Evolutionary conservation across 768 basidiomycete species (phyloP).

Genomic region (Leucocoprinus birnbaumii): DNA sequence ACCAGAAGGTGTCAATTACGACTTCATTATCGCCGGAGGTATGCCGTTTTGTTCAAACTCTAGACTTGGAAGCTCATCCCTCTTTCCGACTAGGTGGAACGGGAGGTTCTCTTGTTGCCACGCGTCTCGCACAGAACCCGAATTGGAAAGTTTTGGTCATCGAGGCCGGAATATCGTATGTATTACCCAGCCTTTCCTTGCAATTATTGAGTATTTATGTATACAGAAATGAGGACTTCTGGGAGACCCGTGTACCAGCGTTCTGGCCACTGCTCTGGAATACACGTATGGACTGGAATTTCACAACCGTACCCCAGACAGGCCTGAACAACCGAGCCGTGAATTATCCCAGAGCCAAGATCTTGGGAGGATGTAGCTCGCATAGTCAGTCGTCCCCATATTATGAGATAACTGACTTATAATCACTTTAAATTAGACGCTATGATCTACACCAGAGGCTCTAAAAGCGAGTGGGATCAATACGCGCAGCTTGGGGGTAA

Average conservation of each 20-base stretch:
- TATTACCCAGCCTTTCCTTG: neutral
- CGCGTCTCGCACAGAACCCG: neutral
- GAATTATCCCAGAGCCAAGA: neutral
- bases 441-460: conserved; percentile 12
- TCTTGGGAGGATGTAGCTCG: neutral
- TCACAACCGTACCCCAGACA: conserved; percentile 21
- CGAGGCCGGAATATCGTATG: conserved; percentile 9
- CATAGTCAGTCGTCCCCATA: neutral
- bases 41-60: neutral
- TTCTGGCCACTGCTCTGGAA: neutral
- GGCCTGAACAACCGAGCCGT: conserved; percentile 15
- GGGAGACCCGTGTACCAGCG: neutral
- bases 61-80: neutral
- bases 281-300: conserved; percentile 25
- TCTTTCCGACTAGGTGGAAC: neutral
- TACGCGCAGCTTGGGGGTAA: conserved; percentile 27
- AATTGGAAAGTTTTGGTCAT: neutral
- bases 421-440: neutral
- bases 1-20: neutral
- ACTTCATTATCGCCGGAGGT: conserved; percentile 12
- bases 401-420: neutral
- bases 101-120: neutral
- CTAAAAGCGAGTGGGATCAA: conserved; percentile 29
- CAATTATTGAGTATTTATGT: neutral
- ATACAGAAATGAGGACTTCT: conserved; percentile 6